These are phyloP conservation scores for Fusarium duplospermum DNA, from an alignment of 2,329 filamentous ascomycete genomes.

Conservation along the genomic window DNA sequence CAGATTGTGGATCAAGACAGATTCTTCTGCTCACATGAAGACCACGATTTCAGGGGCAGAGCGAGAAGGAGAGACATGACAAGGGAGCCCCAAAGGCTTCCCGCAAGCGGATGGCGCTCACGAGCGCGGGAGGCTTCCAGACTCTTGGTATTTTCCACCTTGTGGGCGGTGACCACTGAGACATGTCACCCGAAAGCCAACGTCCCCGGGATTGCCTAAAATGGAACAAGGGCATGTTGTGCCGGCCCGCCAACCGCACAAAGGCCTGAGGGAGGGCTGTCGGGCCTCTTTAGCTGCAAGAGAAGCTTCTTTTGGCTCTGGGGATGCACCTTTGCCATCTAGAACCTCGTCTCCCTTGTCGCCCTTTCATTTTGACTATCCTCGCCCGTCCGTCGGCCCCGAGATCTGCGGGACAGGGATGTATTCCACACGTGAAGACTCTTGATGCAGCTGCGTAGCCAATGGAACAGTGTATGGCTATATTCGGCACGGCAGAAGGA, in stretches of 20 bases:
- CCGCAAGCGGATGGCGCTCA: slow-evolving; percentile 13
- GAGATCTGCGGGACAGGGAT: neutral
- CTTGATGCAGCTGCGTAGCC: neutral
- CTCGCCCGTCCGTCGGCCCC: neutral
- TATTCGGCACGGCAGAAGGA: neutral
- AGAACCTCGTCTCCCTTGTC: neutral
- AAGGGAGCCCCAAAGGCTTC: neutral
- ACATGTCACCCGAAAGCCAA: neutral
- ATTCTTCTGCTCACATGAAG: slow-evolving; percentile 4
- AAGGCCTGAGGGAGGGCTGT: neutral
- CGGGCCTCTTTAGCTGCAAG: neutral
- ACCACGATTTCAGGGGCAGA: neutral
- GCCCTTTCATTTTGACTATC: neutral
- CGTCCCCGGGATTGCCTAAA: slow-evolving; percentile 32
- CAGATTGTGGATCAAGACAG: neutral
- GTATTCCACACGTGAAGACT: slow-evolving; percentile 6
- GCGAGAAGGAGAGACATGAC: neutral
- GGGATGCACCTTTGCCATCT: neutral
- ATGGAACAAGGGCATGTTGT: slow-evolving; percentile 11
- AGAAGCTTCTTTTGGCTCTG: slow-evolving; percentile 1
- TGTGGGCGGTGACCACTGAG: neutral
- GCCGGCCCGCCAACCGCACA: neutral
- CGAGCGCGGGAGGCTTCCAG: slow-evolving; percentile 13
- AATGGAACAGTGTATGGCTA: neutral
- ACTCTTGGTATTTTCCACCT: neutral